A percentile compares a stretch with the other conserved stretches of the same genome.
phyloP scores from a whole-genome alignment of 202 grass and related monocot species.

The Saccharum hybrid region DNA sequence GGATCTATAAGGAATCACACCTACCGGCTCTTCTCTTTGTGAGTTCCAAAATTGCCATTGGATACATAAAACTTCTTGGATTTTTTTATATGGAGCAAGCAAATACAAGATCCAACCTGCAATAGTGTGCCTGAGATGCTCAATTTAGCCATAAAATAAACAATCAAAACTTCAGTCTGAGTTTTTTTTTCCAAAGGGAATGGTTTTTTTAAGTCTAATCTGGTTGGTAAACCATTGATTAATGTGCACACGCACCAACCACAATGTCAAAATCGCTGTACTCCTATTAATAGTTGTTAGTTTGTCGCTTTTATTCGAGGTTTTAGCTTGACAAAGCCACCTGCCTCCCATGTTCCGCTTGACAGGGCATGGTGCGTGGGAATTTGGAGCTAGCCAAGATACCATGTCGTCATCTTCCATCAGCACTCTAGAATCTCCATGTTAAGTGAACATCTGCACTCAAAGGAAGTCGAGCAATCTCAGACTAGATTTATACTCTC shows the following conservation, averaged over 20 bases:
- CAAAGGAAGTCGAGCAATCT: too few species aligned
- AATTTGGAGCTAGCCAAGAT: conserved; percentile 38
- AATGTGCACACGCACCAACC: conserved; percentile 32
- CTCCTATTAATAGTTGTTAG: conserved; percentile 1
- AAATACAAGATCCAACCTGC: background rate
- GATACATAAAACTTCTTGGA: background rate
- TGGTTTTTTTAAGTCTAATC: background rate
- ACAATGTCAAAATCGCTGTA: background rate
- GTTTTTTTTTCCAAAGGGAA: background rate
- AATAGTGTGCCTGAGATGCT: background rate
- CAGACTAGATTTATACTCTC: too few species aligned
- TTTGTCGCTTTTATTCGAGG: conserved; percentile 23
- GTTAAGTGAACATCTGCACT: too few species aligned
- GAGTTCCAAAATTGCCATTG: conserved; percentile 27
- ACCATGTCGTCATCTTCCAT: conserved; percentile 16
- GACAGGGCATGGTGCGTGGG: background rate
- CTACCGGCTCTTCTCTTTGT: conserved; percentile 24
- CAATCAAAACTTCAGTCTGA: background rate
- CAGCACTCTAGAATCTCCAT: conserved; percentile 34
- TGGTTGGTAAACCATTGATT: conserved; percentile 40
- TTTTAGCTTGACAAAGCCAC: conserved; percentile 25
- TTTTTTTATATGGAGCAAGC: background rate
- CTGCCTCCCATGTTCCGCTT: conserved; percentile 24
- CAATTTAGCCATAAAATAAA: background rate
- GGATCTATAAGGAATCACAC: conserved; percentile 30